phyloP scores from a whole-genome alignment of 352 stramenopile species.

The Phytophthora macrochlamydospora region DNA sequence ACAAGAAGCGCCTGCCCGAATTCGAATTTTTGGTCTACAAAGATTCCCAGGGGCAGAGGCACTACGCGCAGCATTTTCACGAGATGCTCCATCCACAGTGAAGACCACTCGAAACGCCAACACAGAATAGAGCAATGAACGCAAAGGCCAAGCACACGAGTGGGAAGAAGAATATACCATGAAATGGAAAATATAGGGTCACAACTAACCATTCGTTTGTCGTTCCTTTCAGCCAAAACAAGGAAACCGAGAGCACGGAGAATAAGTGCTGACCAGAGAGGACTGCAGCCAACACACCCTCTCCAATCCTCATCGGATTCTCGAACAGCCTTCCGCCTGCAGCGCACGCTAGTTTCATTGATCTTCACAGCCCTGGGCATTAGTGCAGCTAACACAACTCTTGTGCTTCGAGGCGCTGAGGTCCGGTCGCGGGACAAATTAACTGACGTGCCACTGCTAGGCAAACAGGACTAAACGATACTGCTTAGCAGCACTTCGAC shows the following conservation, averaged over 20 bases:
- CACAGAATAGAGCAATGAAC: constrained; percentile 6
- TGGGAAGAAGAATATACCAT: constrained; percentile 47
- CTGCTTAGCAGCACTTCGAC: constrained; percentile 85
- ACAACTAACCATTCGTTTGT: constrained; percentile 49
- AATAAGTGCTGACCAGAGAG: constrained; percentile 14
- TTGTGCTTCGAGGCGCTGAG: constrained; percentile 21
- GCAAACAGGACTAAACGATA: constrained; percentile 53
- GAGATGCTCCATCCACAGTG: constrained; percentile 7
- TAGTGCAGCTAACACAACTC: constrained; percentile 5
- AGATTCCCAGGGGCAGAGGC: constrained; percentile 25
- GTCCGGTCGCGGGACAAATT: constrained; percentile 27
- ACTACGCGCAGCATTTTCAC: constrained; percentile 26
- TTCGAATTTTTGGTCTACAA: constrained; percentile 83
- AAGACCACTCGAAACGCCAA: constrained; percentile 1
- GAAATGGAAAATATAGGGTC: constrained; percentile 41
- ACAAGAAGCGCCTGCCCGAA: constrained; percentile 62
- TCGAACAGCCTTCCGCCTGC: constrained; percentile 33
- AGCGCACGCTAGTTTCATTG: constrained; percentile 26
- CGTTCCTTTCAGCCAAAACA: constrained; percentile 42
- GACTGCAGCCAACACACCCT: constrained; percentile 6
- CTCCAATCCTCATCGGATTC: constrained; percentile 25
- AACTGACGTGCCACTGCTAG: constrained; percentile 20
- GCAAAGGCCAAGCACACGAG: constrained; percentile 17
- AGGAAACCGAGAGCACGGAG: constrained; percentile 21
- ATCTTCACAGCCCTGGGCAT: constrained; percentile 27